Base-by-base conservation (phyloP, 2,329 filamentous ascomycete genomes). In the Penicillium brasilianum region DNA sequence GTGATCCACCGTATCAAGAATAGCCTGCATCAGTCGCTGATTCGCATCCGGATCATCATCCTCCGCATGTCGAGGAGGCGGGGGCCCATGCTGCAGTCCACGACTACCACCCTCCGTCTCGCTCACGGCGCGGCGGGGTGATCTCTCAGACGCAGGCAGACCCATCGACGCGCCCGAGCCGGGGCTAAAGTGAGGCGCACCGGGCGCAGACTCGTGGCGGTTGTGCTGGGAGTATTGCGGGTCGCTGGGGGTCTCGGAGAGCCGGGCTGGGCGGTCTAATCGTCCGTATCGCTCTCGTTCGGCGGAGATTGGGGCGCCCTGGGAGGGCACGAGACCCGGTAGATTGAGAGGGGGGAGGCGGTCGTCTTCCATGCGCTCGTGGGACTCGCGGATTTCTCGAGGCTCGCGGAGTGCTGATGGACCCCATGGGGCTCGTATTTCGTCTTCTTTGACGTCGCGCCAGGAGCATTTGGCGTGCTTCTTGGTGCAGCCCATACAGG, bases 391-490 rank as follows among this genome's bases (percentile, higher is more conserved):
- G 34, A 25, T n/a, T 11, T 53, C 50, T 16, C 50, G 50, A 2
- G 57, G 48, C 10, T 44, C 41, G 11, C 57, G 52, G 9, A 51
- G 18, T 1, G 51, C 28, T 18, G 55, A 14, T 14, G 57, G 30
- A 2, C 57, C 58, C 54, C 66, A 76, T 25, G 61, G 57, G 20
- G 75, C 72, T 16, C 71, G 73, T 11, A 87, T 65, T 69, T 96
- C 93, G 3, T 90, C 88, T 34, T 91, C 87, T 16, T 87, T 88
- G n/a, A 95, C 86, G 48, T 90, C 87, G 67, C 88, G 90, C 92
- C 92, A 96, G 14, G 88, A 88, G 74, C 92, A 96, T 70, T 93
- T 93, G 20, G 91, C 91, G 73, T 96, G 92, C 74, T 96, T 96
- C 74, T 91, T 93, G 0, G 92, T 96, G 75, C 92, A 96, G 22